Evolutionary conservation across 2,329 filamentous ascomycete species (phyloP).

Genomic region (Stachybotrys chartarum): DNA sequence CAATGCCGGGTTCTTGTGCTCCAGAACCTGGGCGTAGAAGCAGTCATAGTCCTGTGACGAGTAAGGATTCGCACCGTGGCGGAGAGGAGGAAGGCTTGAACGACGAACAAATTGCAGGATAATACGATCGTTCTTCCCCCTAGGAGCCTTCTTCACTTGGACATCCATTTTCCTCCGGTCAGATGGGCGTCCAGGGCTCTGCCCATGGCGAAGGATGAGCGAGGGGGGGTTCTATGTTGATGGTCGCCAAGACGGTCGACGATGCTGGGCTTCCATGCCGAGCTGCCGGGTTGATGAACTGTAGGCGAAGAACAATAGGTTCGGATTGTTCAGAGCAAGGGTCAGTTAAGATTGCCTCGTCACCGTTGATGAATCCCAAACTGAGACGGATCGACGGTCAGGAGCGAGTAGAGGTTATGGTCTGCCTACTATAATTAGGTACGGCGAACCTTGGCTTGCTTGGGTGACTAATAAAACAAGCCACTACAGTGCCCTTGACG

Average conservation of each 20-base stretch:
- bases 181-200: background rate
- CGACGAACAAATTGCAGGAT: constrained; percentile 73
- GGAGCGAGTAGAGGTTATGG: no score
- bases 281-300: no score
- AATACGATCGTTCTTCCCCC: constrained; percentile 55
- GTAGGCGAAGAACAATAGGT: no score
- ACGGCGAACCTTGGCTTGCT: no score
- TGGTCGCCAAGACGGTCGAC: background rate
- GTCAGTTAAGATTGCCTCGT: no score
- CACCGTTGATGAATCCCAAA: no score
- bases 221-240: background rate
- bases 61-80: background rate
- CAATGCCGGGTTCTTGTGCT: constrained; percentile 69
- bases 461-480: no score
- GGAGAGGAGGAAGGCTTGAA: constrained; percentile 1
- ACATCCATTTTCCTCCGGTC: background rate
- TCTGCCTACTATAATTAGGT: no score
- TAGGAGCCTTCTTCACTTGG: constrained; percentile 19
- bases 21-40: constrained; percentile 90
- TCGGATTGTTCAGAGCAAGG: no score
- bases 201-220: background rate
- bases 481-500: no score
- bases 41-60: constrained; percentile 66
- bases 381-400: no score
- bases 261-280: background rate